These are phyloP conservation scores for Dalbergia cochinchinensis DNA, from an alignment of 306 rosid genomes.

Conservation along the genomic window DNA sequence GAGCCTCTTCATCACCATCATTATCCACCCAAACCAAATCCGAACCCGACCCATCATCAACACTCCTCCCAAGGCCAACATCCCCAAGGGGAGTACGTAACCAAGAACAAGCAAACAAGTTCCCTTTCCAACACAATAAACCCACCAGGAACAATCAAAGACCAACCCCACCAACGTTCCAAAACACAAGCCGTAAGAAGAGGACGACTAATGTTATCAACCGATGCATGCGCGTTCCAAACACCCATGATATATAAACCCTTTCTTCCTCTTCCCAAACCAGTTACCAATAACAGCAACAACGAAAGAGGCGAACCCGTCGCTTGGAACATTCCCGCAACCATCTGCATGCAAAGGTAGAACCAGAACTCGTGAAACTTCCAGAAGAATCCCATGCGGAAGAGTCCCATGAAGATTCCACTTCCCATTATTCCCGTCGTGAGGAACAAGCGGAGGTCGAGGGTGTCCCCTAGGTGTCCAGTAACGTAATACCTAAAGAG, in stretches of 20 bases:
- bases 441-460: conserved; percentile 74
- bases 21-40: not conserved
- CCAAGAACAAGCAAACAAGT: conserved; percentile 65
- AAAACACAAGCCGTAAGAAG: conserved; percentile 79
- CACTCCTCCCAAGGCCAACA: conserved; percentile 52
- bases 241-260: conserved; percentile 86
- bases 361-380: conserved; percentile 71
- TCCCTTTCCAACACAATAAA: conserved; percentile 69
- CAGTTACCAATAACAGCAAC: conserved; percentile 89
- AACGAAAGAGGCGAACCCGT: conserved; percentile 92
- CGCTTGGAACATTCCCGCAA: conserved; percentile 83
- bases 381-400: conserved; percentile 83
- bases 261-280: conserved; percentile 85
- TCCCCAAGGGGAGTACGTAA: conserved; percentile 77
- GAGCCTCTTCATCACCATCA: conserved; percentile 3
- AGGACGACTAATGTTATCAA: conserved; percentile 80
- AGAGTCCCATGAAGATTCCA: conserved; percentile 68
- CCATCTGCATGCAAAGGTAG: conserved; percentile 71
- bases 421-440: conserved; percentile 78
- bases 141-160: conserved; percentile 65
- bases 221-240: conserved; percentile 89
- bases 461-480: conserved; percentile 75
- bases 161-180: conserved; percentile 91
- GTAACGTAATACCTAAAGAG: conserved; percentile 75
- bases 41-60: conserved; percentile 45